Evolutionary conservation across 2,329 filamentous ascomycete genomes (phyloP).

Genomic region (Pseudogymnoascus sp.): DNA sequence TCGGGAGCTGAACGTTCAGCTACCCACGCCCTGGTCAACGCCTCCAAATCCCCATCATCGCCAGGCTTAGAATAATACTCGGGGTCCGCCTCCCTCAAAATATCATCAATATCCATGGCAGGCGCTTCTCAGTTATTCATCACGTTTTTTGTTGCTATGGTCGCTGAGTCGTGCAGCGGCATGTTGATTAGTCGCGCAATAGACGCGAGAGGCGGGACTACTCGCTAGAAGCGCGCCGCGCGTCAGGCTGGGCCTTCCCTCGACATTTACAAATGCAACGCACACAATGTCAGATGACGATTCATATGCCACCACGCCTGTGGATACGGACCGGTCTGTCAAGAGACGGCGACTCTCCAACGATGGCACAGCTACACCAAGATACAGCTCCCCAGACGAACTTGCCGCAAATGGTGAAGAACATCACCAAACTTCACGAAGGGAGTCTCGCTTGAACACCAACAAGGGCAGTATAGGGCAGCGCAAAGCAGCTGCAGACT

Average conservation of each 20-base stretch:
- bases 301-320: background rate
- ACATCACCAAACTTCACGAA: constrained; percentile 28
- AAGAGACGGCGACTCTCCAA: constrained; percentile 28
- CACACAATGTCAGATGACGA: background rate
- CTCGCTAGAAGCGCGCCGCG: background rate
- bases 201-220: background rate
- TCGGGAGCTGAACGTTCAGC: constrained; percentile 86
- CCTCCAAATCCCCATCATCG: constrained; percentile 59
- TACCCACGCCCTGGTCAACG: constrained; percentile 85
- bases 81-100: constrained; percentile 65
- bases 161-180: background rate
- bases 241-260: background rate
- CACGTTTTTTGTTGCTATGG: background rate
- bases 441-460: constrained; percentile 25
- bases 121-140: background rate
- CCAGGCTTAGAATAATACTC: constrained; percentile 40
- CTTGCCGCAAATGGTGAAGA: constrained; percentile 21
- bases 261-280: background rate
- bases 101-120: constrained; percentile 73
- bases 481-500: background rate
- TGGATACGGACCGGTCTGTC: background rate
- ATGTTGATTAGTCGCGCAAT: background rate
- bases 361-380: constrained; percentile 33
- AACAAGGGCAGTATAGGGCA: background rate
- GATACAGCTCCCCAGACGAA: constrained; percentile 41